These are phyloP conservation scores for Mimosa pudica DNA, from an alignment of 306 rosid species.

Conservation along the genomic window DNA sequence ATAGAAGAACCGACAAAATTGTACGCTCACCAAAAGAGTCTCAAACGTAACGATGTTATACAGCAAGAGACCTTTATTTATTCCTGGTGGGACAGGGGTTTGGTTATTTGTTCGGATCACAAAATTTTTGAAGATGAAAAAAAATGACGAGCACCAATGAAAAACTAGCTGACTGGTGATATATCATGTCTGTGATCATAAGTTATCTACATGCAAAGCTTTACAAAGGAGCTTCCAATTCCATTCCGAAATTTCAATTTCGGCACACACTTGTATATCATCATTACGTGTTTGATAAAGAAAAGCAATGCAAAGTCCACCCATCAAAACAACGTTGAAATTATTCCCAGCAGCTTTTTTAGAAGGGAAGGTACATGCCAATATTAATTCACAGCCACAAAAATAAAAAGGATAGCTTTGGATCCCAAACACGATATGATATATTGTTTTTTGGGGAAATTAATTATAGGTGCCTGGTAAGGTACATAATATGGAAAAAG, in stretches of 20 bases:
- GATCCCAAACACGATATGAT: not conserved
- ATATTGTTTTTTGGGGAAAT: no score
- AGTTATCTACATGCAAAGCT: not conserved
- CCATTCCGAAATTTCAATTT: not conserved
- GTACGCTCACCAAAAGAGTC: not conserved
- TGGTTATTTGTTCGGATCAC: not conserved
- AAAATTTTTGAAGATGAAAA: not conserved
- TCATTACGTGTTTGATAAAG: constrained; percentile 4
- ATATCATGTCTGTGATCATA: not conserved
- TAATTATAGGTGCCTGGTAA: no score
- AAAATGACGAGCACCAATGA: not conserved
- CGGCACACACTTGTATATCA: not conserved
- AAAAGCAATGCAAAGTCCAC: not conserved
- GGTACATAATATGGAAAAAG: no score
- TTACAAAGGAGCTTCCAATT: not conserved
- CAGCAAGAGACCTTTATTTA: not conserved
- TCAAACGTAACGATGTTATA: not conserved
- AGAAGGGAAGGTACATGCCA: not conserved
- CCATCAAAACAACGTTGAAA: not conserved
- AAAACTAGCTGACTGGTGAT: not conserved
- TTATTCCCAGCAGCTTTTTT: not conserved
- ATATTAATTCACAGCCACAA: constrained; percentile 5
- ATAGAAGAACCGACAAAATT: no score
- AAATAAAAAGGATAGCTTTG: not conserved
- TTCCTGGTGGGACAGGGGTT: not conserved